phyloP scores from a whole-genome alignment of 139 green algal species.

The Chlamydomonas asymmetrica region DNA sequence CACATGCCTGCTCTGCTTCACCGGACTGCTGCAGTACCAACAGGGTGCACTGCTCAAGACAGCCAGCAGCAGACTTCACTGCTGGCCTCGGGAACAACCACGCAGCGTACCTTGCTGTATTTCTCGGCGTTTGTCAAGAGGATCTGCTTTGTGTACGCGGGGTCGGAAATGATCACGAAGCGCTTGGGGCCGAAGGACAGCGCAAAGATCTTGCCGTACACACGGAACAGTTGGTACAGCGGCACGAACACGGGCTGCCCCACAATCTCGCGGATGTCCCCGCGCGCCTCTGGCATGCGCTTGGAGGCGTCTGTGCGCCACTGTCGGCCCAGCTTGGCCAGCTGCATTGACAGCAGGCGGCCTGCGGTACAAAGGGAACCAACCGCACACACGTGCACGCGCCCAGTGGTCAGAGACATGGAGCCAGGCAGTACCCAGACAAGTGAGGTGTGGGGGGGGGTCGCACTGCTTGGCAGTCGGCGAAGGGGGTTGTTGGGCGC shows the following conservation, averaged over 20 bases:
- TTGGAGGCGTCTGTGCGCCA: conserved; percentile 63
- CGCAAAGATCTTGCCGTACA: conserved; percentile 79
- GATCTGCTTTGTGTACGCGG: conserved; percentile 78
- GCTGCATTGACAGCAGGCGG: conserved; percentile 46
- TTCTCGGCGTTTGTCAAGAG: conserved; percentile 87
- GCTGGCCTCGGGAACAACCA: neutral
- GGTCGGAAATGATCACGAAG: conserved; percentile 94
- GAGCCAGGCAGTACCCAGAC: no score
- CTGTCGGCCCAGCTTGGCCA: conserved; percentile 67
- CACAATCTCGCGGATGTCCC: conserved; percentile 90
- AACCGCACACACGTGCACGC: no score
- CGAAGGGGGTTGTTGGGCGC: no score
- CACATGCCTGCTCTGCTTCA: no score
- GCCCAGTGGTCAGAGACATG: neutral
- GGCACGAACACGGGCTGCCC: conserved; percentile 95
- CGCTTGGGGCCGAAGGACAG: conserved; percentile 94
- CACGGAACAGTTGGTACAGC: conserved; percentile 87
- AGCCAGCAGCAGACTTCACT: no score
- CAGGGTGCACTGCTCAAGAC: no score
- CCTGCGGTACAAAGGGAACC: conserved; percentile 38
- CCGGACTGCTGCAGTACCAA: no score
- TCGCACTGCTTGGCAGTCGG: no score
- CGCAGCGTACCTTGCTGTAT: conserved; percentile 88
- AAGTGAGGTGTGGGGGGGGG: no score
- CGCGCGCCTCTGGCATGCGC: conserved; percentile 73